Evolutionary conservation across 345 rosid species (phyloP).

Genomic region (Citrus cavaleriei): DNA sequence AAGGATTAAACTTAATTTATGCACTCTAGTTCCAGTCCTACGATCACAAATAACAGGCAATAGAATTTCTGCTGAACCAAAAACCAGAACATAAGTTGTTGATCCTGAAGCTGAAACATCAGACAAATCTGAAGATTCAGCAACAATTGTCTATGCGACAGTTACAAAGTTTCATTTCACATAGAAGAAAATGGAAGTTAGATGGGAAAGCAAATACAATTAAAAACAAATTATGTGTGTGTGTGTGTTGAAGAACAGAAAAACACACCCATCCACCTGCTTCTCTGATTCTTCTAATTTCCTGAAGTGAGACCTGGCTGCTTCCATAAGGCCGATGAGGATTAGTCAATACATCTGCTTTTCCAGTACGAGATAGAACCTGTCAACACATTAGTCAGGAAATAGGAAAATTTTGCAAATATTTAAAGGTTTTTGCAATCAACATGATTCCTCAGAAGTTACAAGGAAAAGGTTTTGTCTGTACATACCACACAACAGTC

Average conservation of each 20-base stretch:
- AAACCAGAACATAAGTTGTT: neutral
- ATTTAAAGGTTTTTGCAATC: neutral
- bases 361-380: slow-evolving; percentile 85
- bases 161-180: neutral
- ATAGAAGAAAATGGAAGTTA: neutral
- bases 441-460: neutral
- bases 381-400: slow-evolving; percentile 21
- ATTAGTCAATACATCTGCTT: slow-evolving; percentile 61
- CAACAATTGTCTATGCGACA: neutral
- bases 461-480: neutral
- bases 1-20: neutral
- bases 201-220: neutral
- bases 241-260: slow-evolving; percentile 27
- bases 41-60: neutral
- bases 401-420: neutral
- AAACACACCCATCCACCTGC: slow-evolving; percentile 99
- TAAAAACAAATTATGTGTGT: neutral
- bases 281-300: slow-evolving; percentile 87
- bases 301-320: slow-evolving; percentile 58
- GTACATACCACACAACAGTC: slow-evolving; percentile 73
- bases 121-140: neutral
- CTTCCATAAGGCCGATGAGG: slow-evolving; percentile 92
- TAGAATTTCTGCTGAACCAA: neutral
- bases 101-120: neutral
- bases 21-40: neutral